Evolutionary conservation across 192 early-diverging fungal genomes (phyloP), one percentile per base, ranked within the genome.

Genomic region (Rhizoclosmatium sp.): DNA sequence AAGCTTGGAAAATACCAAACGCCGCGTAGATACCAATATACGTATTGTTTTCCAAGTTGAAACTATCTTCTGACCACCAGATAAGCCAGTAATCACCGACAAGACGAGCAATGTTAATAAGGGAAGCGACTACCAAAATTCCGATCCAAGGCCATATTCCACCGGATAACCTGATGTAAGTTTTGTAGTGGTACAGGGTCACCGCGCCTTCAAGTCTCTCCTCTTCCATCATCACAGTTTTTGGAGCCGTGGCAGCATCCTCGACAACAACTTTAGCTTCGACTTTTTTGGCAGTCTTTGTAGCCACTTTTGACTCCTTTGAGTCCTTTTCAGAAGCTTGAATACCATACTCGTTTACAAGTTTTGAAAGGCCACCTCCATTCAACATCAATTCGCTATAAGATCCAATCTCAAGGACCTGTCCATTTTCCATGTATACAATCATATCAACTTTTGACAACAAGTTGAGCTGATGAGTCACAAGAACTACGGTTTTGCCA

Each of bases 151-250:
- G 61, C 21, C 82, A 3, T 3, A 88, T 46, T n/a, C 92, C 92
- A 69, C 67, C 67, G 9, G 39, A 59, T 7, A 59, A 39, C 3
- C 9, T 47, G 14, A 72, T 39, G 71, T 72, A 72, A 19, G 58
- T 72, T 16, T 59, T 54, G 71, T 72, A 72, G 42, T 72, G 71
- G 39, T 72, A 59, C 5, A 54, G 39, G 4, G 84, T 83, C 65
- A 97, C 94, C 65, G 90, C 85, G 0, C 96, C 96, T 16, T 87
- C 86, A n/a, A 88, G 89, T 59, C 90, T 86, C 73, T 92, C 88
- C 80, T 98, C 96, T 10, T 93, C 93, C 56, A 89, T 81, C 21
- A 93, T 92, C 49, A 96, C 80, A 71, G 88, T 85, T 89, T 48
- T 67, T 48, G 75, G 75, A 44, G 67, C 75, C 10, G 42, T 41